Evolutionary conservation across 2,329 filamentous ascomycete genomes (phyloP), one percentile per base, ranked within the genome.

Genomic region (Grosmannia clavigera): DNA sequence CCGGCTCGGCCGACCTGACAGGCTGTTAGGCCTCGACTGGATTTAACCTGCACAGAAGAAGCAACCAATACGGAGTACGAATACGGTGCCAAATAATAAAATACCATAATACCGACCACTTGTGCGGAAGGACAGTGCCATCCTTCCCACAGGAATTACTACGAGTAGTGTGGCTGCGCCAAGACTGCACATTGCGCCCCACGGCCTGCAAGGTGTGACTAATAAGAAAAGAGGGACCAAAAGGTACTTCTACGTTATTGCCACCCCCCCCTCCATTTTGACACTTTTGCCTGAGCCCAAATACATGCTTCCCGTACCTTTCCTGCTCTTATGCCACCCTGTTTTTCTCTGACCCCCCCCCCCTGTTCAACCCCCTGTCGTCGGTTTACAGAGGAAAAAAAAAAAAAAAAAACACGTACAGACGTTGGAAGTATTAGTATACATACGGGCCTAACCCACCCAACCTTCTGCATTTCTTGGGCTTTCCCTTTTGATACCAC

Each of bases 211-310:
- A 56, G 52, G 59, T 62, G 60, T 66, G 62, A 65, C 64, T 66
- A 63, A 65, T 60, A 7, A 19, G 25, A 19, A 16, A 43, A 19
- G 27, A 14, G 25, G 54, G 38, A 27, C 9, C 10, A 48, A 61
- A 61, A 62, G 53, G 52, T 65, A 64, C 59, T 55, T 63, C 19
- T 16, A 22, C 35, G 40, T 48, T 67, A 67, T 55, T 29, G 55
- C 48, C 66, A 67, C 66, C 14, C 66, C 64, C 64, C 63, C 65
- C 62, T 61, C 61, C 62, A 57, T 55, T 9, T 35, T 7, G 33
- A 35, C 33, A 35, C 33, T 31, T 2, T 31, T 31, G 61, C 57
- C 53, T 43, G 48, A 35, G 58, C 58, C 58, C 40, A 50, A 60
- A 58, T 58, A 10, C 48, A 19, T 19, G 19, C 33, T 33, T 35